Evolutionary conservation across 1,284 basidiomycete species (phyloP), one percentile per base, ranked within the genome.

Genomic region (Pyrrhoderma noxium): DNA sequence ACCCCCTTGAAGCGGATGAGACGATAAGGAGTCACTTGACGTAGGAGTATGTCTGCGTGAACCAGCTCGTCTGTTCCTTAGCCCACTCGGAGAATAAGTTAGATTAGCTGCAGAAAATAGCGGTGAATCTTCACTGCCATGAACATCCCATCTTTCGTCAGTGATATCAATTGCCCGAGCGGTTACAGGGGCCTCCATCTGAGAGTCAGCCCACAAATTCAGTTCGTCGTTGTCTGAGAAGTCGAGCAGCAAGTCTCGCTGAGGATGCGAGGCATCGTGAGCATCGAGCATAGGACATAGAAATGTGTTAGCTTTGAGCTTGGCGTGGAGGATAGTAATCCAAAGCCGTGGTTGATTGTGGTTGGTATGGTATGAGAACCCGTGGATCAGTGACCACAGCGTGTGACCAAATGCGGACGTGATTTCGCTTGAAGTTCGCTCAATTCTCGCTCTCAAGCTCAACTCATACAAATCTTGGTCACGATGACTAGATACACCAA

Each of bases 401-500:
- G 27, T 31, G 11, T 31, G 27, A 31, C 27, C 11, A 31, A 31
- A 31, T 31, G 11, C 5, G 27, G 27, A 31, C 27, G 27, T 31
- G 27, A 31, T 31, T 11, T 31, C 27, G 27, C 27, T 31, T 31
- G 27, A 31, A 31, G 11, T 11, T 31, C 27, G 27, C 27, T 31
- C 27, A 11, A 31, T 5, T 5, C 27, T 31, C 27, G 27, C 27
- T 31, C 27, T 25, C 42, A 7, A 7, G 7, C 23, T 19, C 2
- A 13, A 38, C 34, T 38, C 45, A 14, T 36, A 7, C 31, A 21
- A 46, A 47, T 35, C 19, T 8, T 22, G 14, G 8, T 19, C 2
- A 45, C 49, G 18, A 88, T 89, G 86, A 88, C 86, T 8, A 76
- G 86, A 47, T 71, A 81, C 55, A 87, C 85, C 8, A 80, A 79